Evolutionary conservation across 768 basidiomycete species (phyloP).

Genomic region (Hygrophorus russula): DNA sequence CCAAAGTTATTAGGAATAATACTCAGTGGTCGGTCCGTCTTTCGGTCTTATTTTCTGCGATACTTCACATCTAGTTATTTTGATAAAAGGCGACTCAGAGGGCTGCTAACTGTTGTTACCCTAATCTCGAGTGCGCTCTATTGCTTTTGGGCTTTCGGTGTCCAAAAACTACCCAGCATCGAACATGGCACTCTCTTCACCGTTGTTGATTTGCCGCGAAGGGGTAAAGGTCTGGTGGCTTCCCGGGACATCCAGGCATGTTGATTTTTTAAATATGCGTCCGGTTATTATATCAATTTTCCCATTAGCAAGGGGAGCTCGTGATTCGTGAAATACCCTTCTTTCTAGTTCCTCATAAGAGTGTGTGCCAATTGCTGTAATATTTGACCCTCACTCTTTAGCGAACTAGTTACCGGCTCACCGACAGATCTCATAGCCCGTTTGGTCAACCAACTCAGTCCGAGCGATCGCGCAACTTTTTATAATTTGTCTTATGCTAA

Average conservation of each 20-base stretch:
- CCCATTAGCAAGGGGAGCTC: conserved; percentile 43
- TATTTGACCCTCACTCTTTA: background rate
- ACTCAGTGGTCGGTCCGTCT: too few relatives aligned
- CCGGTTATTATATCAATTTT: background rate
- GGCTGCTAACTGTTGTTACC: too few relatives aligned
- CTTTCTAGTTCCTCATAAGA: conserved; percentile 36
- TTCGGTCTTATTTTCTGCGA: too few relatives aligned
- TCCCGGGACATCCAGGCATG: background rate
- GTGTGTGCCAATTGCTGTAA: conserved; percentile 21
- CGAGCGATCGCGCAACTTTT: conserved; percentile 28
- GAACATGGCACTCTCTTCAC: too few relatives aligned
- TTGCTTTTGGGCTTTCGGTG: too few relatives aligned
- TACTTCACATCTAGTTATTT: too few relatives aligned
- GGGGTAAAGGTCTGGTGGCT: background rate
- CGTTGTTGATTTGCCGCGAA: background rate
- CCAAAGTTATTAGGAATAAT: too few relatives aligned
- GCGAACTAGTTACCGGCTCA: conserved; percentile 26
- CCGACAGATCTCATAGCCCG: conserved; percentile 32
- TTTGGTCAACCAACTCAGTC: conserved; percentile 21
- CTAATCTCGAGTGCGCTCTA: too few relatives aligned
- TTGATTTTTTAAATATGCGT: background rate
- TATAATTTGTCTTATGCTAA: conserved; percentile 47
- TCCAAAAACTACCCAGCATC: too few relatives aligned
- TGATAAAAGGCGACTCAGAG: too few relatives aligned
- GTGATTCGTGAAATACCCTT: conserved; percentile 45